Percentiles rank a stretch among this genome's conserved stretches.
These are phyloP conservation scores for Podaxis sp. DNA, from an alignment of 768 basidiomycete species.

Conservation along the genomic window DNA sequence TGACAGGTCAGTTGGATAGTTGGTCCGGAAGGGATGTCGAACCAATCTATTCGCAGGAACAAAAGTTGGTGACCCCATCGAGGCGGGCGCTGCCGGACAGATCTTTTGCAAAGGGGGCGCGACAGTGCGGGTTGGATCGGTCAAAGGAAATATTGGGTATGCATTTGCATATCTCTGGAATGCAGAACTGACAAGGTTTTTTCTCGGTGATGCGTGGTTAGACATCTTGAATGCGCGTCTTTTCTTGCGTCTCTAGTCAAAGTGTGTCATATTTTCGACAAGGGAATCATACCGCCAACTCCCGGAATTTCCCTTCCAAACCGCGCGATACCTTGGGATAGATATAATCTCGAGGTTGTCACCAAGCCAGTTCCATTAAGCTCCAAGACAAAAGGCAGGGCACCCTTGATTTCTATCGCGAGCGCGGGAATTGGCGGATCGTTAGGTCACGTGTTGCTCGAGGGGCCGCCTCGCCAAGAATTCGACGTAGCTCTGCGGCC, in stretches of 20 bases:
- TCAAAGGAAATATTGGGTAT: constrained; percentile 49
- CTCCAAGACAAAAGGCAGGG: constrained; percentile 19
- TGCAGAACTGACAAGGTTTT: background rate
- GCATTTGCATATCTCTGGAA: constrained; percentile 8
- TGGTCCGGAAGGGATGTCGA: background rate
- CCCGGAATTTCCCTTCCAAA: constrained; percentile 36
- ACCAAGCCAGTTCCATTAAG: constrained; percentile 27
- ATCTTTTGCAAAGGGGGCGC: constrained; percentile 29
- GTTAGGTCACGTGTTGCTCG: constrained; percentile 41
- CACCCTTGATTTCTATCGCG: constrained; percentile 37
- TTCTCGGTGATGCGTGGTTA: constrained; percentile 10
- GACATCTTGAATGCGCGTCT: constrained; percentile 41
- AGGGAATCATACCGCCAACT: constrained; percentile 37
- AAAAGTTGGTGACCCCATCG: constrained; percentile 47
- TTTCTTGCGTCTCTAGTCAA: constrained; percentile 47
- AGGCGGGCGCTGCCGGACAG: constrained; percentile 48
- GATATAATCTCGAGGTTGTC: constrained; percentile 37
- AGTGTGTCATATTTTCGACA: constrained; percentile 38
- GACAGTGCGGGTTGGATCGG: constrained; percentile 39
- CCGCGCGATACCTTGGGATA: constrained; percentile 38
- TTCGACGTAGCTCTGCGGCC: background rate
- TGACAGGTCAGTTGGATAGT: constrained; percentile 34
- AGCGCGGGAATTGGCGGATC: constrained; percentile 47
- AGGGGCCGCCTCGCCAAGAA: constrained; percentile 29
- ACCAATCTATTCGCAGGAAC: constrained; percentile 28